Base-by-base conservation (phyloP, 768 basidiomycete genomes). In the Collybia nuda region DNA sequence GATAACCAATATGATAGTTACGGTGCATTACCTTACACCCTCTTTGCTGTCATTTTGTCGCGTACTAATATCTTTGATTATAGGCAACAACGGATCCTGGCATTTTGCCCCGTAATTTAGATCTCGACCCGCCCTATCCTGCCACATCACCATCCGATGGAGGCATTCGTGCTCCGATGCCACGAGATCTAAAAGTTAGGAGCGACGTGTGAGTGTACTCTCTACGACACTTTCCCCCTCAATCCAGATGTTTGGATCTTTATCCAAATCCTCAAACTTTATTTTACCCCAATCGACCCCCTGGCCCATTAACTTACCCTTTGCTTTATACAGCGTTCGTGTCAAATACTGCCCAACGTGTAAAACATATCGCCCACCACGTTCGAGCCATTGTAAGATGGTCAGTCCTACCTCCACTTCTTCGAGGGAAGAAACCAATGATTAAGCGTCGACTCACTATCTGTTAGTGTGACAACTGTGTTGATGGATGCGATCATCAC, bases 271-370 rank as follows among this genome's bases (percentile, higher is more conserved):
- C 7, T 32, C 9, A 32, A 32, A 32, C 32, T 14, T 11, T 11
- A 32, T 11, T 32, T 32, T 11, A 26, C 29, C 9, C 32, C 32
- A 32, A 32, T 32, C 9, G 12, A n/a, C n/a, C 9, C 14, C 32
- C 32, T 32, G 6, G 14, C 32, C 14, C 5, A 11, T 32, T 14
- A 11, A 42, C 50, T 51, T 24, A 44, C 24, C 37, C 37, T 55
- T 42, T 52, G 19, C 45, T 40, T 36, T 18, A 12, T 50, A 53
- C 61, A 95, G 93, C 23, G 90, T 96, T 29, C 85, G 89, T 8
- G 88, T 93, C 49, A 97, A 96, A 68, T 98, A 93, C 60, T 99
- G 96, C 64, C 81, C 86, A 26, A 98, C 94, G 11, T 99, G 96
- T 68, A 81, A 82, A 59, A 93, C 83, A 1, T 99, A 98, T 63